These are phyloP conservation scores for Ammopiptanthus mongolicus DNA, from an alignment of 306 rosid genomes.

Conservation along the genomic window DNA sequence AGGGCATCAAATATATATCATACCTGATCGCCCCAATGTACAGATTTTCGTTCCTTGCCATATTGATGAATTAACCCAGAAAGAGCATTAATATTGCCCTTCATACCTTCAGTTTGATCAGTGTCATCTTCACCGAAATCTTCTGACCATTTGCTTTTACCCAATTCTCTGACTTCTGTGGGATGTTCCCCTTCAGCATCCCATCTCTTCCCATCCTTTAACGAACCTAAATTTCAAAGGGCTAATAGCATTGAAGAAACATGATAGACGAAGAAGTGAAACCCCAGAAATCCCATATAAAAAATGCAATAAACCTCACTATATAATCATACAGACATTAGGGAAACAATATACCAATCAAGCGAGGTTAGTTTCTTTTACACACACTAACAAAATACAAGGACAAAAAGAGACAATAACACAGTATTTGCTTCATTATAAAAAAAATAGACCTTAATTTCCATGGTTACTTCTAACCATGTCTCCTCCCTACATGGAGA, in stretches of 20 bases:
- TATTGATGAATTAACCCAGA: slow-evolving; percentile 81
- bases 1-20: slow-evolving; percentile 21
- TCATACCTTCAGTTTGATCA: slow-evolving; percentile 45
- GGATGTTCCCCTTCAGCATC: slow-evolving; percentile 58
- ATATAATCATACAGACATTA: neutral
- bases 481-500: neutral
- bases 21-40: slow-evolving; percentile 98
- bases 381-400: neutral
- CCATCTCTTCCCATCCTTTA: slow-evolving; percentile 48
- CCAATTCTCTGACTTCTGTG: slow-evolving; percentile 70
- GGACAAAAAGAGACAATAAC: neutral
- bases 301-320: neutral
- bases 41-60: slow-evolving; percentile 74
- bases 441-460: neutral
- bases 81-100: slow-evolving; percentile 67
- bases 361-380: neutral
- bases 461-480: neutral
- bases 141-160: slow-evolving; percentile 97
- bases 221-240: slow-evolving; percentile 34
- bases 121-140: slow-evolving; percentile 62
- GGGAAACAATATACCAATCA: neutral
- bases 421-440: neutral
- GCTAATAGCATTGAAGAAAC: slow-evolving; percentile 5
- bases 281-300: neutral
- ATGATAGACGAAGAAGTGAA: slow-evolving; percentile 1